These are phyloP conservation scores for Bipolaris zeicola DNA, from an alignment of 2,329 filamentous ascomycete genomes.

Conservation along the genomic window DNA sequence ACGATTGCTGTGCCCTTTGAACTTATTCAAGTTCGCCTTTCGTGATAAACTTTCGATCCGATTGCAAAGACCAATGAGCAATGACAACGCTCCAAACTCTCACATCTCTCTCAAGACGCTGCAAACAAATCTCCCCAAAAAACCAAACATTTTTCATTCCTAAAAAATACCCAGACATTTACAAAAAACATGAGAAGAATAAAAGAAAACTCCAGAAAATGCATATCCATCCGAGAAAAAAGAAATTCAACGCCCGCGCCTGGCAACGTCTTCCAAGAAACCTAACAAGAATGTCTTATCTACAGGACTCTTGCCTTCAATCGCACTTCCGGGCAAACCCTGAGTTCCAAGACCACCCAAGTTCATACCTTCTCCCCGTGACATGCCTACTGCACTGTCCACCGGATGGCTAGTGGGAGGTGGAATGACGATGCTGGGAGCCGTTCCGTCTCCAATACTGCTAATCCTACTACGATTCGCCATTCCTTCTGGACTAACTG, in stretches of 20 bases:
- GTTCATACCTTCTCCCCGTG: conserved; percentile 2
- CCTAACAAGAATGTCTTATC: conserved; percentile 78
- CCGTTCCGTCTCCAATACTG: conserved; percentile 37
- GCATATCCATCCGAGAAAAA: background rate
- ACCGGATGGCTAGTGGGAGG: conserved; percentile 22
- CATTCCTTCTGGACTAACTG: conserved; percentile 36
- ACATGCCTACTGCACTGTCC: conserved; percentile 1
- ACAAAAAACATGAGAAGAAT: background rate
- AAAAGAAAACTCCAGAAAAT: background rate
- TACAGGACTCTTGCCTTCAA: conserved; percentile 55
- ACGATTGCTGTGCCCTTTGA: too few species aligned
- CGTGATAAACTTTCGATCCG: too few species aligned
- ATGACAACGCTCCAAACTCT: too few species aligned
- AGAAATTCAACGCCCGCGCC: conserved; percentile 31
- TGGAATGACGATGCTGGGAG: conserved; percentile 27
- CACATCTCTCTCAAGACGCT: too few species aligned
- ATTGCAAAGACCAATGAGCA: too few species aligned
- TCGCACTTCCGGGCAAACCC: conserved; percentile 11
- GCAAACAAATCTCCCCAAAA: too few species aligned
- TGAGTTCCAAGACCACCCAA: conserved; percentile 5
- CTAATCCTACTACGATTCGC: conserved; percentile 42
- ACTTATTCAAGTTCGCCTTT: too few species aligned
- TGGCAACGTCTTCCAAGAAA: conserved; percentile 66
- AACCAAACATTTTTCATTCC: too few species aligned
- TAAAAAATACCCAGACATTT: background rate